Conservation (phyloP, 2,329 filamentous ascomycete species). For the Teratosphaeria pseudoeucalypti region DNA sequence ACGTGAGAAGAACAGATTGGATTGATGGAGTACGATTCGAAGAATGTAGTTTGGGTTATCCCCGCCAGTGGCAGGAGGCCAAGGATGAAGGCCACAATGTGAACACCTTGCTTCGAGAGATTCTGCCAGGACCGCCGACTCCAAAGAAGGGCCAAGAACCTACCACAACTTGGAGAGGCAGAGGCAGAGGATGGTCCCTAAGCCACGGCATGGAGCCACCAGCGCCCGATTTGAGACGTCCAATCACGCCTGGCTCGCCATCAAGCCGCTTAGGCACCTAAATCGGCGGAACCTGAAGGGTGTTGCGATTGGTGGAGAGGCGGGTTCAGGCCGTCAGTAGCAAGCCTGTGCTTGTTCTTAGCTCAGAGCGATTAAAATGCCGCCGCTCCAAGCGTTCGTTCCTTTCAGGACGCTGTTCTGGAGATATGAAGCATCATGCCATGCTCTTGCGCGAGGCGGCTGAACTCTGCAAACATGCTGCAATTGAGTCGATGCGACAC, state of each 20-base stretch:
- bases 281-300: background rate
- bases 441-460: too few species aligned
- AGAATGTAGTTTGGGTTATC: constrained; percentile 39
- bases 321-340: background rate
- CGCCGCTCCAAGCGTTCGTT: too few species aligned
- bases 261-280: background rate
- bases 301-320: background rate
- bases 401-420: too few species aligned
- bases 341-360: background rate
- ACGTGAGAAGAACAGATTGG: constrained; percentile 38
- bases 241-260: background rate
- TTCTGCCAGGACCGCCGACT: constrained; percentile 30
- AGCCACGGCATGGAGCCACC: constrained; percentile 7
- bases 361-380: too few species aligned
- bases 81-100: constrained; percentile 34
- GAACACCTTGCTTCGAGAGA: constrained; percentile 36
- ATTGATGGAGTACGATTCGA: constrained; percentile 37
- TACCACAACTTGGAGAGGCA: constrained; percentile 7
- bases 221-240: background rate
- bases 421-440: too few species aligned
- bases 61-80: constrained; percentile 36
- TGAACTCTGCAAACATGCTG: too few species aligned
- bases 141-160: constrained; percentile 6
- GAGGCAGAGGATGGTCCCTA: constrained; percentile 8
- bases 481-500: too few species aligned